Evolutionary conservation across 2,329 filamentous ascomycete species (phyloP).

Genomic region (Myriosclerotinia scirpicola): DNA sequence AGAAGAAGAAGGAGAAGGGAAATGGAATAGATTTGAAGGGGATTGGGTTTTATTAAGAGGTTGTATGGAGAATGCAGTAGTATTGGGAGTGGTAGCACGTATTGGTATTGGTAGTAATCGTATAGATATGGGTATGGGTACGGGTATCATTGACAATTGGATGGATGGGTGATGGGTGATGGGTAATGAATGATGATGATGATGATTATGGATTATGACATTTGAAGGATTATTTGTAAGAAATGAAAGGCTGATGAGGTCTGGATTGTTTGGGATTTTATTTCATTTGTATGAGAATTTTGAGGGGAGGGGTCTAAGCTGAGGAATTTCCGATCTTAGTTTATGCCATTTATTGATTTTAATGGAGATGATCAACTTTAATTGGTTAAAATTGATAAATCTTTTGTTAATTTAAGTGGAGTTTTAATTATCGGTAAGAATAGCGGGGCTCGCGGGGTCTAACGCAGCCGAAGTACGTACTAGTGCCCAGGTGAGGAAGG

Average conservation of each 20-base stretch:
- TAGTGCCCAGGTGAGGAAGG: too few relatives aligned
- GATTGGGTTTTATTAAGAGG: background rate
- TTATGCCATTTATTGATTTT: too few relatives aligned
- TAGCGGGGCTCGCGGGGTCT: too few relatives aligned
- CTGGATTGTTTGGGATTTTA: background rate
- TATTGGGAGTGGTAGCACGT: background rate
- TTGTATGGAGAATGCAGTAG: background rate
- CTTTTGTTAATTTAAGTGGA: background rate
- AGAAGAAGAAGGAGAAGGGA: background rate
- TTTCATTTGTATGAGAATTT: background rate
- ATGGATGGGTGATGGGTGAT: background rate
- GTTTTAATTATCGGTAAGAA: background rate
- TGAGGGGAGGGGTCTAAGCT: background rate
- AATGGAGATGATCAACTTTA: too few relatives aligned
- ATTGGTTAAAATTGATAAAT: too few relatives aligned
- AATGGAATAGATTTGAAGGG: background rate
- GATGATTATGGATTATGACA: background rate
- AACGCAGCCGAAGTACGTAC: too few relatives aligned
- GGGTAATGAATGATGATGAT: too few relatives aligned
- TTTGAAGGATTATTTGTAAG: constrained; percentile 22
- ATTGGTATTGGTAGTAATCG: background rate
- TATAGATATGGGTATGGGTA: background rate
- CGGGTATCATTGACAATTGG: background rate
- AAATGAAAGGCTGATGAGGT: background rate
- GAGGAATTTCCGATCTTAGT: background rate